Conservation (phyloP, 805 yeast species). For the Sugiyamaella marilandica region DNA sequence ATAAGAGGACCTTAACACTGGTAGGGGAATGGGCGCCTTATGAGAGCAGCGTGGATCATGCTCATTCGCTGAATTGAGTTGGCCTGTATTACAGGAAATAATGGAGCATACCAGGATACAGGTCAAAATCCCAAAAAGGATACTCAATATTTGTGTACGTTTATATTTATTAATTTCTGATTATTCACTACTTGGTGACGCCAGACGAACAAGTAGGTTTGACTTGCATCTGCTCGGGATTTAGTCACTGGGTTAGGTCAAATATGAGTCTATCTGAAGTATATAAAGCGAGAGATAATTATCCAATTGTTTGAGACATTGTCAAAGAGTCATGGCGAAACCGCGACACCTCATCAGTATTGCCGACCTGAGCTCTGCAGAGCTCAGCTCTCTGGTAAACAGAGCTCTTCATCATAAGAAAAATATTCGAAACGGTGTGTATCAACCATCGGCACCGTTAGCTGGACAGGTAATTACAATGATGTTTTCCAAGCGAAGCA, state of each 20-base stretch:
- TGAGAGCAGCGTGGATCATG: too few species aligned
- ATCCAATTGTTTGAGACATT: not conserved
- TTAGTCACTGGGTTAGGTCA: not conserved
- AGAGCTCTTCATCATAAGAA: conserved; percentile 69
- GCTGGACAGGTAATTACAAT: conserved; percentile 79
- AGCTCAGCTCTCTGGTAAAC: conserved; percentile 63
- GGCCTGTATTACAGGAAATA: too few species aligned
- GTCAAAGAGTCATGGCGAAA: not conserved
- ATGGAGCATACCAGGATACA: too few species aligned
- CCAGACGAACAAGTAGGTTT: too few species aligned
- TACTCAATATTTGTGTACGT: too few species aligned
- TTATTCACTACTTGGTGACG: too few species aligned
- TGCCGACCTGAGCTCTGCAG: conserved; percentile 67
- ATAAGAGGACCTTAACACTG: too few species aligned
- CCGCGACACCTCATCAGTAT: conserved; percentile 78
- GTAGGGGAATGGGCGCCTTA: too few species aligned
- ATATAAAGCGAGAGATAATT: not conserved
- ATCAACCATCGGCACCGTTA: conserved; percentile 43
- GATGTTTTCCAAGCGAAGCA: conserved; percentile 85
- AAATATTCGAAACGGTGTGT: conserved; percentile 52
- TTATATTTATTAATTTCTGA: too few species aligned
- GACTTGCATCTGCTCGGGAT: not conserved
- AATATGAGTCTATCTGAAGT: not conserved
- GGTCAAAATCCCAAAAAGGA: too few species aligned
- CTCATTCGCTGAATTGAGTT: too few species aligned